A percentile compares a stretch with the other conserved stretches of the same genome.
Conservation (phyloP, 768 basidiomycete species). For the Cystofilobasidium ferigula region DNA sequence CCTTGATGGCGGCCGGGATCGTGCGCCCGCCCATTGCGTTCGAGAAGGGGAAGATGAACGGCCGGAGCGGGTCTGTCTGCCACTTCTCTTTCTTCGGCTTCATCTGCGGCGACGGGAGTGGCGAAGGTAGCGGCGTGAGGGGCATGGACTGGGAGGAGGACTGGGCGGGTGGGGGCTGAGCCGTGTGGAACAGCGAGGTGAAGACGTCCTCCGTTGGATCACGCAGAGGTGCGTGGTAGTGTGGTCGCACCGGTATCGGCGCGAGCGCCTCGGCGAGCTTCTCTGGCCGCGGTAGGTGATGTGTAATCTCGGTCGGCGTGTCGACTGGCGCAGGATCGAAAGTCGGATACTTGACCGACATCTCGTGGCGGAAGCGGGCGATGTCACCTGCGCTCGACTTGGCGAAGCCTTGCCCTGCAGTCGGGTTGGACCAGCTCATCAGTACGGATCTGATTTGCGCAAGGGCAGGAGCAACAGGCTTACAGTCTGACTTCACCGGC, state of each 20-base stretch:
- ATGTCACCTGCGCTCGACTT: slow-evolving; percentile 89
- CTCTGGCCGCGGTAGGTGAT: slow-evolving; percentile 34
- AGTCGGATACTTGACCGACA: slow-evolving; percentile 89
- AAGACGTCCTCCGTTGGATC: slow-evolving; percentile 20
- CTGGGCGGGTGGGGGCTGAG: slow-evolving; percentile 2
- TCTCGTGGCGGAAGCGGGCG: slow-evolving; percentile 77
- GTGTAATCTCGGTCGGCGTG: slow-evolving; percentile 41
- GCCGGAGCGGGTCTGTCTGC: slow-evolving; percentile 87
- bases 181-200: slow-evolving; percentile 12
- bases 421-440: slow-evolving; percentile 14
- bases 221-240: slow-evolving; percentile 58
- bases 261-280: slow-evolving; percentile 81
- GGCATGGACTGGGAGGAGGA: slow-evolving; percentile 37
- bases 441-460: background rate
- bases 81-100: slow-evolving; percentile 98
- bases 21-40: slow-evolving; percentile 47
- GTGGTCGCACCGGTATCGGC: slow-evolving; percentile 85
- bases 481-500: slow-evolving; percentile 41
- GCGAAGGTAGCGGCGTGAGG: slow-evolving; percentile 80
- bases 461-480: too few species aligned
- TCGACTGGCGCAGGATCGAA: slow-evolving; percentile 40
- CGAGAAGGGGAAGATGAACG: slow-evolving; percentile 93
- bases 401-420: slow-evolving; percentile 45
- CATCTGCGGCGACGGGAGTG: slow-evolving; percentile 47
- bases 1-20: slow-evolving; percentile 89